phyloP scores from a whole-genome alignment of 257 asterid species.

The Fraxinus cuspidata region DNA sequence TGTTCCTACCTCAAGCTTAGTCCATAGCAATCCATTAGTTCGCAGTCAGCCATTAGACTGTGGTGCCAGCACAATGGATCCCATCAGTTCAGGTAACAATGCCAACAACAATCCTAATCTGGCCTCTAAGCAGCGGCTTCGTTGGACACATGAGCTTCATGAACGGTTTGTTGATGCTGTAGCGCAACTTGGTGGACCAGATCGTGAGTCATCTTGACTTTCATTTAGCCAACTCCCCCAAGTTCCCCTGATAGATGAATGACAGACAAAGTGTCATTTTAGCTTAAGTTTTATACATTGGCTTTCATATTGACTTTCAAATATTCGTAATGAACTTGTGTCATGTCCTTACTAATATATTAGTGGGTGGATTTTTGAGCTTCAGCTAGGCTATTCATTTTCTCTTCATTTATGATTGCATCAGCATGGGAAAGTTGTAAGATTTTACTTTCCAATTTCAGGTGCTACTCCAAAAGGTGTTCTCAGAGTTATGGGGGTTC shows the following conservation, averaged over 20 bases:
- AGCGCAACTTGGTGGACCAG: slow-evolving; percentile 96
- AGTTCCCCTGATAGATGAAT: neutral
- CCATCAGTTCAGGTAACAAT: slow-evolving; percentile 51
- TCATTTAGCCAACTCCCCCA: slow-evolving; percentile 14
- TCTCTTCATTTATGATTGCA: neutral
- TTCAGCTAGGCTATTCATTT: neutral
- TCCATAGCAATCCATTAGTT: slow-evolving; percentile 24
- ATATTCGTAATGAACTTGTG: neutral
- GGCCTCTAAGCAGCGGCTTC: slow-evolving; percentile 85
- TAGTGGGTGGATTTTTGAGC: neutral
- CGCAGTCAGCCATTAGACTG: slow-evolving; percentile 37
- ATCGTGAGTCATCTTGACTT: slow-evolving; percentile 54
- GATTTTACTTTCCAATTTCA: slow-evolving; percentile 34
- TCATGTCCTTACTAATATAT: neutral
- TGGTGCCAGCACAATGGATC: slow-evolving; percentile 56
- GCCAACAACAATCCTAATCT: slow-evolving; percentile 54
- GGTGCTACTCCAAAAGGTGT: slow-evolving; percentile 99
- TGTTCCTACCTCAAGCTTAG: slow-evolving; percentile 46
- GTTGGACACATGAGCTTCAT: slow-evolving; percentile 95
- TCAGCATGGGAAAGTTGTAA: slow-evolving; percentile 12
- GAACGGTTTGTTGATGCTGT: slow-evolving; percentile 90
- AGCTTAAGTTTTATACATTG: neutral
- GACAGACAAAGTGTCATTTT: neutral
- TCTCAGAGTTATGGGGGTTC: slow-evolving; percentile 97
- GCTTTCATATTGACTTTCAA: neutral